Percentiles rank a stretch among this genome's conserved stretches.
Conservation (phyloP, 2,329 filamentous ascomycete genomes). For the Allantophomopsis lycopodina region DNA sequence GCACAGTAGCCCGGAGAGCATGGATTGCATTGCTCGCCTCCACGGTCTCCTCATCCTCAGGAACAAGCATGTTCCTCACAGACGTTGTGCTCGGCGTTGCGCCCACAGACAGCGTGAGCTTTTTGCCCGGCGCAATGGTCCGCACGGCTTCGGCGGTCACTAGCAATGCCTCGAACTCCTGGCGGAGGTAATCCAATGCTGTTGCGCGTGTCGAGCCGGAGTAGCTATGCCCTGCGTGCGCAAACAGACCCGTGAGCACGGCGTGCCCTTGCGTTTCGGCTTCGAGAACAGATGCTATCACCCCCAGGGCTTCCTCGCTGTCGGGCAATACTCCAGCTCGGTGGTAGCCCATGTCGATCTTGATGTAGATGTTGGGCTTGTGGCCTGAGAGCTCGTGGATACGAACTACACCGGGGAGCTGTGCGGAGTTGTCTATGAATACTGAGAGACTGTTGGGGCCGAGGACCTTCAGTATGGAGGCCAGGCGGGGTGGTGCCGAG, state of each 20-base stretch:
- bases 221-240: constrained; percentile 64
- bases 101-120: constrained; percentile 51
- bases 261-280: constrained; percentile 23
- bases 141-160: constrained; percentile 26
- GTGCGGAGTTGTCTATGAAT: constrained; percentile 55
- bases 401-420: constrained; percentile 35
- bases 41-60: constrained; percentile 8
- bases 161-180: constrained; percentile 42
- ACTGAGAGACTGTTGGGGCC: constrained; percentile 43
- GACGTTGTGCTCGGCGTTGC: constrained; percentile 63
- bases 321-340: constrained; percentile 51
- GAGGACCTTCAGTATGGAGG: constrained; percentile 37
- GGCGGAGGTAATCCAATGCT: constrained; percentile 42
- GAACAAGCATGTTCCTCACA: constrained; percentile 39
- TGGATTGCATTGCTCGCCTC: constrained; percentile 17
- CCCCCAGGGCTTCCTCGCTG: constrained; percentile 27
- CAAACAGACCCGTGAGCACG: constrained; percentile 52
- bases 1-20: constrained; percentile 26
- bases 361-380: constrained; percentile 48
- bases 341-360: constrained; percentile 61
- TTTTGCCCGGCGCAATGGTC: constrained; percentile 3
- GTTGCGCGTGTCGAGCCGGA: constrained; percentile 34
- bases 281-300: constrained; percentile 31
- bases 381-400: constrained; percentile 27
- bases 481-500: constrained; percentile 45